Base-by-base conservation (phyloP, 306 rosid genomes). In the Quercus bicolor region DNA sequence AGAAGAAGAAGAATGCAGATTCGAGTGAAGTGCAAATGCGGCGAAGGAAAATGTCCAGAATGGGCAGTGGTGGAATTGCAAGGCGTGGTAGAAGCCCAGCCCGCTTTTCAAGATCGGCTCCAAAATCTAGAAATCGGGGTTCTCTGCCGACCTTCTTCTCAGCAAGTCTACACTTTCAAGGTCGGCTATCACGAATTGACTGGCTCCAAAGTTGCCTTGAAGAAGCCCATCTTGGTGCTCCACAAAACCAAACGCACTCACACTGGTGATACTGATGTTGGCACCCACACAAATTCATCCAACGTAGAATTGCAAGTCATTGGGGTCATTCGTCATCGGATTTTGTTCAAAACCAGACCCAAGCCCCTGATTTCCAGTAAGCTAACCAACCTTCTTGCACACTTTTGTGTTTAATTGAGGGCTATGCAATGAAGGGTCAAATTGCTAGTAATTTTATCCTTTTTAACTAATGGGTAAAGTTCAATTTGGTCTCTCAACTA, bases 331-430 rank as follows among this genome's bases (percentile, higher is more conserved):
- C 82, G 97, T 62, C 92, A 88, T 52, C 82, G 85, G 83, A 90
- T 92, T 86, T 59, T 95, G 84, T 92, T 95, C 94, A 95, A 93
- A 85, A 90, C 83, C 79, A 89, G 97, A 81, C 98, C 98, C 5
- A 91, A 81, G 80, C 97, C 93, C 80, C 83, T 95, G 48, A 92
- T 95, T 81, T 92, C 98, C 74, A 91, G 97, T 88, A 85, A 89
- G 90, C 12, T 40, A 40, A 2, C 11, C 45, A 37, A 37, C 31
- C 19, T 1, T 79, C 15, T 26, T 34, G 9, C 40, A 34, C 40
- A 1, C 40, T 34, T 34, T 34, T 34, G 40, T 34, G 9, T 34
- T 34, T 34, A 34, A 1, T 34, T 6, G 2, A 34, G 40, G 40
- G 40, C 40, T 34, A 34, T 34, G 40, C 40, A 34, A 34, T 34